Evolutionary conservation across 2,329 filamentous ascomycete genomes (phyloP), one percentile per base, ranked within the genome.

Genomic region (Colletotrichum truncatum): DNA sequence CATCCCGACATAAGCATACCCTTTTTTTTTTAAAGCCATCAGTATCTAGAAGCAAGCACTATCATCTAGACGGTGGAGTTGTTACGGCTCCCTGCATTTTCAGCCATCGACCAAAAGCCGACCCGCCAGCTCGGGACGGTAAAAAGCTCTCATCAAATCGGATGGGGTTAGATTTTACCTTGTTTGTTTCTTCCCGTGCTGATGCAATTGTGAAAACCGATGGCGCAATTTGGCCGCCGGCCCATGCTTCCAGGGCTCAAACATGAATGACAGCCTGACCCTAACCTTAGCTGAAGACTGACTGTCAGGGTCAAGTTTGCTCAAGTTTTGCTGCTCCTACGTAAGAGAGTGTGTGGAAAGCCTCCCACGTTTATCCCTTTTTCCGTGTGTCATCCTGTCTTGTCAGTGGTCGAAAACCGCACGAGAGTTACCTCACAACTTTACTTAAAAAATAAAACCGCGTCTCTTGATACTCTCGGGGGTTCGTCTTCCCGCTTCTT

Each of bases 201-300:
- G 59, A 51, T 63, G 59, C 59, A 63, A 63, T 63, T 51, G 38
- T 14, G 51, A 41, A 53, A 34, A 30, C 61, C 61, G 56, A 64
- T 53, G 55, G 61, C 61, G 61, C 55, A 60, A 53, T 53, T 41
- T 23, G 18, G 10, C 18, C 21, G 4, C 25, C 41, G 18, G 53
- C 32, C n/a, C 25, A 38, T 21, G 25, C n/a, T 57, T 26, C 39
- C 16, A 16, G 41, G n/a, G 45, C 41, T 41, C 51, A 41, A 28
- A 54, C 12, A 10, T 12, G 7, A 16, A 11, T 26, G 11, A 28
- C 43, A 28, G 43, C 59, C 34, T 55, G 14, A 58, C 36, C 43
- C 53, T 21, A 32, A 25, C 16, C 10, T 57, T 21, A 1, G 18
- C 0, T 25, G 32, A 23, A 38, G 14, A 18, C 18, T 34, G 18